Evolutionary conservation across 495 filamentous ascomycete genomes (phyloP).

Genomic region (Neurospora sp.): DNA sequence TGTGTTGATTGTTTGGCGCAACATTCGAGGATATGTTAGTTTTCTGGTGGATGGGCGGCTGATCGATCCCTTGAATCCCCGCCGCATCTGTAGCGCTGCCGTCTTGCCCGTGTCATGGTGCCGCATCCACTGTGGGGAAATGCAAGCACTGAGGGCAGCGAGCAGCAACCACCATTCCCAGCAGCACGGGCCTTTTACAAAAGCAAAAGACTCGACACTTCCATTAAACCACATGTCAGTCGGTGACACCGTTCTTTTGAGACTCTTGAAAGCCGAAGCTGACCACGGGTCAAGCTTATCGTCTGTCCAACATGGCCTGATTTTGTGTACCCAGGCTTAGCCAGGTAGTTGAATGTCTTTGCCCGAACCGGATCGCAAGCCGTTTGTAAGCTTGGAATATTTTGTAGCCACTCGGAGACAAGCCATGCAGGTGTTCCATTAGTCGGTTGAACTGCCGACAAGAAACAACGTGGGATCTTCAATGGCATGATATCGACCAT

Average conservation of each 20-base stretch:
- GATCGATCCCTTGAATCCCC: background rate
- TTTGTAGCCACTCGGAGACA: background rate
- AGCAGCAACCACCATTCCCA: background rate
- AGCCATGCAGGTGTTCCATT: background rate
- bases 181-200: background rate
- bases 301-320: background rate
- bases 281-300: background rate
- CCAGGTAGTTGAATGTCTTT: background rate
- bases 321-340: background rate
- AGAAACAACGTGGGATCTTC: background rate
- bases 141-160: background rate
- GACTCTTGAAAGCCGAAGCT: background rate
- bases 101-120: background rate
- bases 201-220: background rate
- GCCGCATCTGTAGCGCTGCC: background rate
- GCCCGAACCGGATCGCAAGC: background rate
- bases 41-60: background rate
- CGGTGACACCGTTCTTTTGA: background rate
- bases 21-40: background rate
- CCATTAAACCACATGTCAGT: background rate
- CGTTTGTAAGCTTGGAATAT: background rate
- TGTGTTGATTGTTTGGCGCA: background rate
- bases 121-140: background rate
- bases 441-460: background rate
- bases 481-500: background rate